Evolutionary conservation across 768 basidiomycete species (phyloP).

Genomic region (Lanmaoa rubissima): DNA sequence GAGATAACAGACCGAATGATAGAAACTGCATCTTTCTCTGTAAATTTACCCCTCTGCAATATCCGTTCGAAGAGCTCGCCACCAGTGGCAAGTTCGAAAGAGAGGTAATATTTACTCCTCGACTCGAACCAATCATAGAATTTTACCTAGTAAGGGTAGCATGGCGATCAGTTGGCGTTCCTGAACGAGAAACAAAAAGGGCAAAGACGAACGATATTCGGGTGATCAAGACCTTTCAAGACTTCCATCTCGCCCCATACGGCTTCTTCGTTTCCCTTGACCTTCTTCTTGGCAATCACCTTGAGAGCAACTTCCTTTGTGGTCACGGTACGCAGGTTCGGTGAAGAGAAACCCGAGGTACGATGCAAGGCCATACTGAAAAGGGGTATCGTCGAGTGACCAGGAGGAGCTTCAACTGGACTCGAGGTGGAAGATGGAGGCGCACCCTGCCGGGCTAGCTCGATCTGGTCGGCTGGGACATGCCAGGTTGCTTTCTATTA

Average conservation of each 20-base stretch:
- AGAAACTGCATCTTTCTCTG: conserved; percentile 83
- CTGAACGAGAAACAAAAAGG: not conserved
- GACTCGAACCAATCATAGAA: conserved; percentile 98
- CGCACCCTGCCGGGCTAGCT: conserved; percentile 58
- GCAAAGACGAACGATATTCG: conserved; percentile 70
- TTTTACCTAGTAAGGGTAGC: conserved; percentile 62
- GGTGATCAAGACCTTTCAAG: conserved; percentile 83
- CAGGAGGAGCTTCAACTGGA: conserved; percentile 16
- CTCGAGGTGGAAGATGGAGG: conserved; percentile 35
- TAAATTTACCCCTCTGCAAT: conserved; percentile 82
- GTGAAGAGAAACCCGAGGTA: conserved; percentile 21
- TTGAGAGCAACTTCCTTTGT: conserved; percentile 82
- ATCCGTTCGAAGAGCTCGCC: conserved; percentile 95
- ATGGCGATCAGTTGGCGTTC: not conserved
- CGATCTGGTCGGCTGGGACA: conserved; percentile 60
- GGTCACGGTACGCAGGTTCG: conserved; percentile 32
- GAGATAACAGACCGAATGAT: conserved; percentile 60
- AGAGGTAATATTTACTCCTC: conserved; percentile 90
- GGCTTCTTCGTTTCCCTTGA: conserved; percentile 83
- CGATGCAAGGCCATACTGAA: conserved; percentile 27
- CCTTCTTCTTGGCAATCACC: conserved; percentile 93
- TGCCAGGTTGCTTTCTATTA: conserved; percentile 72
- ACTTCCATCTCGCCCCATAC: conserved; percentile 97
- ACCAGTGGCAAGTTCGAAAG: conserved; percentile 90
- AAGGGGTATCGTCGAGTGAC: conserved; percentile 29